Base-by-base conservation (phyloP, 1,139 yeast genomes). In the Blastobotrys ciferrii region DNA sequence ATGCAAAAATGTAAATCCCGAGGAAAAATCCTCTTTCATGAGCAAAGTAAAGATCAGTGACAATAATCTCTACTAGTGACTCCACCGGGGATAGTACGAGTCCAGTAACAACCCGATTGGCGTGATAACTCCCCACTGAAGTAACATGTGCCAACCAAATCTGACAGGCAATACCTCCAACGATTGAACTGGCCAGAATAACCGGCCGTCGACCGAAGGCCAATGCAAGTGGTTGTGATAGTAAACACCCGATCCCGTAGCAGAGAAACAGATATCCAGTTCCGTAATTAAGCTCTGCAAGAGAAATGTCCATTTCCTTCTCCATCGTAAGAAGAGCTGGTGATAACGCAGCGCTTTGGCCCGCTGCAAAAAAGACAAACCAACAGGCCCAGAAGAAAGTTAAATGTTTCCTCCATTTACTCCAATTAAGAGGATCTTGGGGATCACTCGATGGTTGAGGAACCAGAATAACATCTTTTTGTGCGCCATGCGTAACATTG, bases 11-110 rank as follows among this genome's bases (percentile, higher is more conserved):
- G 68, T 86, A 87, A n/a, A 82, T 74, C 1, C 92, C 84, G 66
- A 87, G 74, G n/a, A 81, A 83, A 19, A 82, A 73, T 38, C 94
- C 92, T 45, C 86, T 71, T 61, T 85, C 89, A 65, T 87, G 94
- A 58, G 82, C 85, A 68, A 80, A 86, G 60, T 77, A 86, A 11
- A 53, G 41, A 38, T 65, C 69, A 9, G 65, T 55, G 30, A 63
- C 58, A 3, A 59, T 59, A 18, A 79, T 73, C 59, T 78, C 82
- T 35, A 78, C 76, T 35, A 79, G 63, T 0, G 83, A 74, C 56
- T 80, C 84, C 51, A 78, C 74, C 4, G 83, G 80, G 12, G 82
- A 74, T 39, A 73, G 75, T 35, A 76, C 70, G 35, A 78, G 63
- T 0, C 83, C 83, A 39, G 69, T 70, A 3, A 76, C 52, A 45